Percentiles rank a stretch among this genome's conserved stretches.
These are phyloP conservation scores for Exophiala xenobiotica DNA, from an alignment of 2,329 filamentous ascomycete genomes.

Conservation along the genomic window DNA sequence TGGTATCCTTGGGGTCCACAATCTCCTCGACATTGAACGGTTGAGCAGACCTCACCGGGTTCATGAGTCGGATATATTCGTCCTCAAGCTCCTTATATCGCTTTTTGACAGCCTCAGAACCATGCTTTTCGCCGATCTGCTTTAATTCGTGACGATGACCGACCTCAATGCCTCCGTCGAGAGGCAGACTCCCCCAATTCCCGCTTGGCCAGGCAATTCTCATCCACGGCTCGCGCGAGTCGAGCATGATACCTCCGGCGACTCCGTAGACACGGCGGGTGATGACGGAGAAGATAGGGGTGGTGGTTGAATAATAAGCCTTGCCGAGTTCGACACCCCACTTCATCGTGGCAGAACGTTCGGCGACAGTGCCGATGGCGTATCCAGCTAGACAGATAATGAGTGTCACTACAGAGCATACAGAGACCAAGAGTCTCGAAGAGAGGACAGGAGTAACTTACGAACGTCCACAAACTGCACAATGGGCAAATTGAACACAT, in stretches of 20 bases:
- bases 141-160: constrained; percentile 61
- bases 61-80: constrained; percentile 63
- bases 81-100: constrained; percentile 59
- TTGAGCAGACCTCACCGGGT: constrained; percentile 63
- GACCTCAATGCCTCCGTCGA: constrained; percentile 65
- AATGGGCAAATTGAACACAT: constrained; percentile 64
- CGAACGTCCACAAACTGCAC: constrained; percentile 64
- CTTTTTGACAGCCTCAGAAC: constrained; percentile 53
- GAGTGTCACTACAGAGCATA: no score
- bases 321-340: constrained; percentile 62
- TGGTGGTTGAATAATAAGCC: constrained; percentile 62
- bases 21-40: constrained; percentile 65
- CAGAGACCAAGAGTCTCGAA: no score
- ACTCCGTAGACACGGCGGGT: constrained; percentile 62
- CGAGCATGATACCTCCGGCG: constrained; percentile 64
- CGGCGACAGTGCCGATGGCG: constrained; percentile 62
- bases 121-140: constrained; percentile 47
- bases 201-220: constrained; percentile 64
- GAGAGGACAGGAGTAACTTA: constrained; percentile 32
- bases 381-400: constrained; percentile 59
- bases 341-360: constrained; percentile 63
- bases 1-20: constrained; percentile 61
- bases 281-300: constrained; percentile 63
- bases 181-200: constrained; percentile 61
- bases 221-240: constrained; percentile 60